Base-by-base conservation (phyloP, 306 rosid genomes). In the Glycine tomentella region DNA sequence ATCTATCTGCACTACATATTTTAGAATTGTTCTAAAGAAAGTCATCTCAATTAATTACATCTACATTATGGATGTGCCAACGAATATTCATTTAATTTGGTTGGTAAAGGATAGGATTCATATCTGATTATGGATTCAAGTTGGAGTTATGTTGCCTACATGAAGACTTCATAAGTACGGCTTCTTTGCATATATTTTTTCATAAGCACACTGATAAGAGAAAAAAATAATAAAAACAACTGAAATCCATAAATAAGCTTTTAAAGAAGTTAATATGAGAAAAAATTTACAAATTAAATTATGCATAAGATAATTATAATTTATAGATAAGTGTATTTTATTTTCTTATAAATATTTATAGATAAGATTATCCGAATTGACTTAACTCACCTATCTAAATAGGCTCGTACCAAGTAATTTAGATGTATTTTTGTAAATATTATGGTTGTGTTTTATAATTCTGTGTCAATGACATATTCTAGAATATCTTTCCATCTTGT, bases 1-100 rank as follows among this genome's bases (percentile, higher is more conserved):
- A 62, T 68, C 9, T 70, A 74, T 20, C 14, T 74, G 5, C 69
- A 74, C 75, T 25, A 55, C 7, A 62, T n/a, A 7, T 15, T 66
- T 40, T 66, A 66, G 53, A 16, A 64, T 64, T 38, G 5, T 66
- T 38, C 1, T 13, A 2, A 1, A 15, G 31, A 56, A 61, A 71
- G 10, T 57, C 50, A 48, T 59, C 3, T 25, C 6, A 9, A 14
- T 45, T 73, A 64, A 14, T 45, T 73, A 64, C 51, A 46, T 46
- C 51, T 6, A 5, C 17, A 55, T 20, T 20, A 58, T 8, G 36
- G 8, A 57, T 57, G 12, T 8, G 64, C 36, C 34, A 57, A 57
- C 13, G 6, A 20, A 58, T 5, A 12, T 57, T 57, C 63, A 25
- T 57, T n/a, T n/a, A n/a, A n/a, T n/a, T 8, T 9, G 2, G 6